Evolutionary conservation across 306 rosid species (phyloP), one percentile per base, ranked within the genome.

Genomic region (Coriaria nepalensis): DNA sequence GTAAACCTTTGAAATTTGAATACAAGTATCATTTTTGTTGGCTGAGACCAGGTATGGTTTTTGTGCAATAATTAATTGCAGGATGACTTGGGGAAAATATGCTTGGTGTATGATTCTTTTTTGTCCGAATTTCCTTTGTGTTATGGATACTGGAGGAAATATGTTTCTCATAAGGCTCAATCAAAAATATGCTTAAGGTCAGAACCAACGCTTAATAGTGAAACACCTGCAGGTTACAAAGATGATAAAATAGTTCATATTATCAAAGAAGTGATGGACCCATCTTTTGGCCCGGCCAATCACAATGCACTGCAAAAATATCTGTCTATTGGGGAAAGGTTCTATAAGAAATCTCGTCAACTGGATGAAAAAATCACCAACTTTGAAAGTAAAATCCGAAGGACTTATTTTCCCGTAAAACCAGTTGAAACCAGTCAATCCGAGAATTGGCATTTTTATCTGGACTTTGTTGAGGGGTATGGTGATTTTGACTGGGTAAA

Each of bases 401-500:
- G 86, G 69, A 52, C 79, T 51, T 74, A 73, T 80, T 88, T 88
- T 68, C 86, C 80, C 68, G 86, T 78, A 50, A 68, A 45, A 72
- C 68, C 79, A 43, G 80, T 88, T 50, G 78, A 78, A 76, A 54
- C 48, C 32, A 57, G 49, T 66, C 90, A 88, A 49, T 73, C 83
- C 68, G 76, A 81, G 70, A 88, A 72, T 68, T 88, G 96, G 96
- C 96, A 88, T 60, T 56, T 47, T 52, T 88, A 83, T 77, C 75
- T 88, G 75, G 86, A 88, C 64, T 83, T 78, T 62, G 65, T 76
- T 65, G 96, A 83, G 79, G 75, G 56, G 70, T 72, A 83, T 67
- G 83, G 71, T 65, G 93, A 83, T 69, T 88, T 88, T 69, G 95
- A 83, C 62, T 83, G 90, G 96, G 96, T 88, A 73, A 51, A 58